These are phyloP conservation scores for Cytospora piceae DNA, from an alignment of 2,329 filamentous ascomycete species.

Conservation along the genomic window DNA sequence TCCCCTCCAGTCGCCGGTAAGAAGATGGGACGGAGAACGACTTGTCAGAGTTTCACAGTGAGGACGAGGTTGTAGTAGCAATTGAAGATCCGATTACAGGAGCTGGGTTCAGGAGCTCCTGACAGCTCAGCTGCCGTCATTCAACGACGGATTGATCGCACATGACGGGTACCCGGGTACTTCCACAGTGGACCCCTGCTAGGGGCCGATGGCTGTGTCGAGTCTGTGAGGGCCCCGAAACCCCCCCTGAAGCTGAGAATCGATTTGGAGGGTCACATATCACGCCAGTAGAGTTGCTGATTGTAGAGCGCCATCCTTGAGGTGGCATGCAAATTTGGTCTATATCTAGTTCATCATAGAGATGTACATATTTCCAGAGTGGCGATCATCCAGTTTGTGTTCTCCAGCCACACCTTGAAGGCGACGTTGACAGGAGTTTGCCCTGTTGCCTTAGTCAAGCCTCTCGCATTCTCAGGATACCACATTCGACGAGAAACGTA, in stretches of 20 bases:
- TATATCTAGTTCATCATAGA: neutral
- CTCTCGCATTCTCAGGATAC: neutral
- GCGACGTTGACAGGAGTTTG: neutral
- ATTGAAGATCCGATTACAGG: constrained; percentile 15
- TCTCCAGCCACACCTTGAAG: neutral
- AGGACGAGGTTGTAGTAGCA: constrained; percentile 13
- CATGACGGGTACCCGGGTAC: constrained; percentile 12
- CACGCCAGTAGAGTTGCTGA: neutral
- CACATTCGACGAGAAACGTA: neutral
- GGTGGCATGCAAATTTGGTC: neutral
- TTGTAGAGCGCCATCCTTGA: neutral
- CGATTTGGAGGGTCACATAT: neutral
- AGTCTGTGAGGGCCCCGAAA: neutral
- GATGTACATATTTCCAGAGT: neutral
- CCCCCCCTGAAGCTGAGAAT: neutral
- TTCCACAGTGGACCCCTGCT: constrained; percentile 1
- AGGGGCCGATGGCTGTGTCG: neutral
- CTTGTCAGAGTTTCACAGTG: constrained; percentile 3
- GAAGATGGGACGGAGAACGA: neutral
- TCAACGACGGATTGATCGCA: constrained; percentile 14
- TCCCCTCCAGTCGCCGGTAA: constrained; percentile 3
- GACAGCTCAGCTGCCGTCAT: constrained; percentile 25
- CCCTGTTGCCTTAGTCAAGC: neutral
- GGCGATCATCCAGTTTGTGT: neutral
- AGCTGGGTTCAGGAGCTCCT: constrained; percentile 10